phyloP scores from a whole-genome alignment of 257 asterid genomes.

The Scutellaria barbata region DNA sequence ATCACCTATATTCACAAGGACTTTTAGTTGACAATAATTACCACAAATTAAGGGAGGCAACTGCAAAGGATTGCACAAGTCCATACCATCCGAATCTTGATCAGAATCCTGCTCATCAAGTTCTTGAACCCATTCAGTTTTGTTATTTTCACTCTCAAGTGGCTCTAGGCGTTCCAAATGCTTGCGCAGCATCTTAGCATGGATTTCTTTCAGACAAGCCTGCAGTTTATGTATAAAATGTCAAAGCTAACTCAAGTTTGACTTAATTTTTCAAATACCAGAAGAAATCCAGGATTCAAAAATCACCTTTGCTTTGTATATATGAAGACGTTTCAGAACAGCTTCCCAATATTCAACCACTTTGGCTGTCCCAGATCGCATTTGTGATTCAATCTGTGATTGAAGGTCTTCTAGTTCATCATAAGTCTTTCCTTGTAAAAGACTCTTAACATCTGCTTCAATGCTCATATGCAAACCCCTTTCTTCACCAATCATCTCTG shows the following conservation, averaged over 20 bases:
- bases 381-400: conserved; percentile 78
- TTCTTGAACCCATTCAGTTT: conserved; percentile 40
- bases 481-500: conserved; percentile 82
- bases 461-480: conserved; percentile 84
- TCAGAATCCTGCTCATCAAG: conserved; percentile 52
- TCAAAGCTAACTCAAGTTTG: conserved; percentile 24
- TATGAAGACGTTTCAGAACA: conserved; percentile 80
- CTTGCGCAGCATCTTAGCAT: conserved; percentile 75
- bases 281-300: conserved; percentile 28
- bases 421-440: conserved; percentile 71
- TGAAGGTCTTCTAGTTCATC: conserved; percentile 63
- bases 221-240: conserved; percentile 40
- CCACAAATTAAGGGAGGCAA: conserved; percentile 23
- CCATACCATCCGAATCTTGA: conserved; percentile 48
- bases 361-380: conserved; percentile 92
- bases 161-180: conserved; percentile 77
- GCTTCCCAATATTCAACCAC: conserved; percentile 97
- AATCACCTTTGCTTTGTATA: conserved; percentile 86
- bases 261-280: conserved; percentile 20
- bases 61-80: conserved; percentile 10
- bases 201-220: conserved; percentile 92
- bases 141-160: conserved; percentile 43
- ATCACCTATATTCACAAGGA: conserved; percentile 41
- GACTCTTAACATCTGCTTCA: conserved; percentile 80
- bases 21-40: conserved; percentile 26